Percentiles rank a stretch among this genome's conserved stretches.
Evolutionary conservation across 768 basidiomycete species (phyloP).

Genomic region (Dioszegia aurantiaca): DNA sequence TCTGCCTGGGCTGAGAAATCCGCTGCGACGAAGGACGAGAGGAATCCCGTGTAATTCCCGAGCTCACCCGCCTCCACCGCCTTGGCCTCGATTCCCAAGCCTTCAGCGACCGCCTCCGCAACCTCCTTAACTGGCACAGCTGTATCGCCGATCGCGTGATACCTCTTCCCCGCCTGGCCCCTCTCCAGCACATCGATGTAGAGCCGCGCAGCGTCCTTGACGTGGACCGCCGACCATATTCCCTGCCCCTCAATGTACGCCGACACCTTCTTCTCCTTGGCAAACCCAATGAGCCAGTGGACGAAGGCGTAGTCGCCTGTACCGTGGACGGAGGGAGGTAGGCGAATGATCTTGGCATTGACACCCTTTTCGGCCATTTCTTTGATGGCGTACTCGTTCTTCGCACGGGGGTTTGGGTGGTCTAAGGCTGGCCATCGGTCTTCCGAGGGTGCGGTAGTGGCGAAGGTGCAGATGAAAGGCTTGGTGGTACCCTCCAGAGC

Average conservation of each 20-base stretch:
- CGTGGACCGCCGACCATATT: constrained; percentile 32
- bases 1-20: not conserved
- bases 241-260: constrained; percentile 20
- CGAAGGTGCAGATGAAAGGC: constrained; percentile 30
- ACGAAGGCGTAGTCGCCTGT: constrained; percentile 23
- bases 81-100: constrained; percentile 14
- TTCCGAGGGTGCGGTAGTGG: not conserved
- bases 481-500: constrained; percentile 30
- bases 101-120: constrained; percentile 21
- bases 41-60: constrained; percentile 14
- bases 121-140: constrained; percentile 17
- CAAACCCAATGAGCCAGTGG: constrained; percentile 12
- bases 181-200: constrained; percentile 39
- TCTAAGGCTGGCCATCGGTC: not conserved
- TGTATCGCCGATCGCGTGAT: constrained; percentile 24
- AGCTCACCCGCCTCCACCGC: constrained; percentile 13
- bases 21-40: constrained; percentile 3
- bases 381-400: constrained; percentile 8
- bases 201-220: constrained; percentile 31
- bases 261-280: constrained; percentile 18
- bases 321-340: constrained; percentile 27
- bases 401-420: not conserved
- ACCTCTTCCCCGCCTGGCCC: constrained; percentile 3
- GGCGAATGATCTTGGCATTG: constrained; percentile 16
- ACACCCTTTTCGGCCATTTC: constrained; percentile 18